These are phyloP conservation scores for Plasmodium knowlesi DNA, from an alignment of 169 alveolate species.

Conservation along the genomic window DNA sequence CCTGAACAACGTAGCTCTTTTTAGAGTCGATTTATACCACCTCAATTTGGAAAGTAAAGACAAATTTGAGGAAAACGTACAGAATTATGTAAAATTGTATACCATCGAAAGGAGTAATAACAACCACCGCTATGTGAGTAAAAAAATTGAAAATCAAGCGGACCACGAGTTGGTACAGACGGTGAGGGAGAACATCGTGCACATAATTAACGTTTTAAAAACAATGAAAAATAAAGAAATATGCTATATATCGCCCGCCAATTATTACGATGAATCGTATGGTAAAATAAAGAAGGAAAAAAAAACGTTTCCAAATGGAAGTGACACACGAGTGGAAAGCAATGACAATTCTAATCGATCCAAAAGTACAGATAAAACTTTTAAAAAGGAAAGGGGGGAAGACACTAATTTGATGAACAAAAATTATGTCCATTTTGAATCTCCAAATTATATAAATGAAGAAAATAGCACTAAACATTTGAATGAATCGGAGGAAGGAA, in stretches of 20 bases:
- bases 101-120: constrained; percentile 40
- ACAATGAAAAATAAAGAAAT: constrained; percentile 70
- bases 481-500: constrained; percentile 4
- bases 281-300: constrained; percentile 33
- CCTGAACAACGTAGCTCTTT: constrained; percentile 53
- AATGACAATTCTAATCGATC: constrained; percentile 20
- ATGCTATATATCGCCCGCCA: constrained; percentile 29
- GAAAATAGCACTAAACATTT: constrained; percentile 16
- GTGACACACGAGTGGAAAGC: constrained; percentile 3
- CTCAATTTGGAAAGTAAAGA: constrained; percentile 9
- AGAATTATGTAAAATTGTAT: constrained; percentile 25
- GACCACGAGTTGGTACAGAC: constrained; percentile 33
- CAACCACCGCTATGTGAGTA: constrained; percentile 27
- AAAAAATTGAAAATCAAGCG: constrained; percentile 16
- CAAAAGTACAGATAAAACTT: constrained; percentile 42
- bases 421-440: constrained; percentile 7
- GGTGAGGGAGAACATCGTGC: constrained; percentile 25
- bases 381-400: constrained; percentile 45
- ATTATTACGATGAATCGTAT: constrained; percentile 14
- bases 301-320: not conserved
- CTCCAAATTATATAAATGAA: constrained; percentile 13
- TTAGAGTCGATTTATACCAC: constrained; percentile 35
- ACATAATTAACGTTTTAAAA: constrained; percentile 28
- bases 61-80: constrained; percentile 5
- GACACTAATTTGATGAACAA: not conserved